A percentile compares a stretch with the other conserved stretches of the same genome.
These are phyloP conservation scores for Baorangia bicolor DNA, from an alignment of 768 basidiomycete species.

Conservation along the genomic window DNA sequence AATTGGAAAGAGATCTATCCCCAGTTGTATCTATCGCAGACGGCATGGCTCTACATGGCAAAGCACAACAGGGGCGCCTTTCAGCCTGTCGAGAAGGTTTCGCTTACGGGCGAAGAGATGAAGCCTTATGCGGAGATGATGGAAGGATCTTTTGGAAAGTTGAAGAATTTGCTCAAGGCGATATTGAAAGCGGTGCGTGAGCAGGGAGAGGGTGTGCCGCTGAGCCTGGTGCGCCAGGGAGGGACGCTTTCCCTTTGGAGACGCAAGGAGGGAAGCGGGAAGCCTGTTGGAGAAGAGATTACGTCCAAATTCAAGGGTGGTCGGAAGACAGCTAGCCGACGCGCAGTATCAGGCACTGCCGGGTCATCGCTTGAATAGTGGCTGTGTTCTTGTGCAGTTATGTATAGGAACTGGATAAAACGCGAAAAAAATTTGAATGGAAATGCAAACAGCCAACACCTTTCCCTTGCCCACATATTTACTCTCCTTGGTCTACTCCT, in stretches of 20 bases:
- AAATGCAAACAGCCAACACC: neutral
- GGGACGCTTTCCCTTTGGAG: constrained; percentile 48
- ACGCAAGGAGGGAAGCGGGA: constrained; percentile 35
- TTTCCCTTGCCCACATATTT: neutral
- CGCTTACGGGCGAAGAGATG: constrained; percentile 35
- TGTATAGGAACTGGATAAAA: neutral
- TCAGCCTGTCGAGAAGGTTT: constrained; percentile 44
- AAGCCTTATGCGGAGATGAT: constrained; percentile 18
- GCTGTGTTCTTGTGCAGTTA: constrained; percentile 10
- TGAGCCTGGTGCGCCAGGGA: constrained; percentile 54
- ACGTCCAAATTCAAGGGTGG: constrained; percentile 15
- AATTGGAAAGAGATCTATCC: constrained; percentile 64
- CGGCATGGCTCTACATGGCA: constrained; percentile 57
- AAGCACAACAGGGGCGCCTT: constrained; percentile 58
- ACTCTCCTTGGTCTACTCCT: constrained; percentile 1
- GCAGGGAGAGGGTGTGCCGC: constrained; percentile 49
- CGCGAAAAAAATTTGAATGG: neutral
- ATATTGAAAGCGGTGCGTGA: constrained; percentile 51
- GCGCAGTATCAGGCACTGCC: neutral
- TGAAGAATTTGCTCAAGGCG: constrained; percentile 27
- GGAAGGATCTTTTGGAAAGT: constrained; percentile 23
- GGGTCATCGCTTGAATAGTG: too few species aligned
- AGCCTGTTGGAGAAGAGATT: constrained; percentile 21
- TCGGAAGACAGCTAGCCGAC: neutral
- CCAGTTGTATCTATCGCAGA: constrained; percentile 70